A percentile compares a stretch with the other conserved stretches of the same genome.
Conservation (phyloP, 129 eudicot genomes). For the Sambucus nigra region DNA sequence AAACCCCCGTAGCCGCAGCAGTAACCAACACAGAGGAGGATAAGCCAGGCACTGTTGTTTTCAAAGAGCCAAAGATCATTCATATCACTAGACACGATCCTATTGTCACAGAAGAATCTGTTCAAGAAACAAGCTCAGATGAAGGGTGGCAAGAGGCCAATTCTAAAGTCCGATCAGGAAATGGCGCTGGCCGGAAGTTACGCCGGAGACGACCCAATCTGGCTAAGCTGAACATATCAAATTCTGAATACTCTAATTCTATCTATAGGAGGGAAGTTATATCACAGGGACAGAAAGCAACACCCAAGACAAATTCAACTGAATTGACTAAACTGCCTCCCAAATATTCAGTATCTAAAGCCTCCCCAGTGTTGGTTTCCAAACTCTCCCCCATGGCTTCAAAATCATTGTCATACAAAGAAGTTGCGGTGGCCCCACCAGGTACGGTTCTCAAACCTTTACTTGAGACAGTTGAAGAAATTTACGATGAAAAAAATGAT, state of each 20-base stretch:
- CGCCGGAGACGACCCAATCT: conserved; percentile 55
- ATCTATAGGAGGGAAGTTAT: conserved; percentile 30
- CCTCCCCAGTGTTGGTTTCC: conserved; percentile 25
- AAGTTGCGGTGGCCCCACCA: conserved; percentile 94
- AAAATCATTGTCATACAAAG: conserved; percentile 89
- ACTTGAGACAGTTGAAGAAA: conserved; percentile 56
- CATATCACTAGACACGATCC: conserved; percentile 16
- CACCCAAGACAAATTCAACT: conserved; percentile 32
- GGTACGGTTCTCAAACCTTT: conserved; percentile 89
- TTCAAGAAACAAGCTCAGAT: conserved; percentile 58
- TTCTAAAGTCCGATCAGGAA: conserved; percentile 62
- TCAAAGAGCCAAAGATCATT: conserved; percentile 20
- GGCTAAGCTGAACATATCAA: conserved; percentile 46
- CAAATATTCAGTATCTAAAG: conserved; percentile 31
- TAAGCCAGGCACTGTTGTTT: conserved; percentile 18
- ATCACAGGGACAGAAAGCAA: conserved; percentile 41
- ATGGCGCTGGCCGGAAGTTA: conserved; percentile 43
- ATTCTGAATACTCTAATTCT: conserved; percentile 23
- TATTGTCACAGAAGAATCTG: conserved; percentile 29
- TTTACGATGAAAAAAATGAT: conserved; percentile 45
- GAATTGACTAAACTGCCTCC: conserved; percentile 33
- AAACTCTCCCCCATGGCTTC: conserved; percentile 54
- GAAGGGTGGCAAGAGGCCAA: conserved; percentile 99
- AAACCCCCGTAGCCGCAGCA: conserved; percentile 22
- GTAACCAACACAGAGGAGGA: conserved; percentile 32